Percentiles rank a stretch among this genome's conserved stretches.
Conservation (phyloP, 1,139 yeast genomes). For the Zygoascus meyerae region DNA sequence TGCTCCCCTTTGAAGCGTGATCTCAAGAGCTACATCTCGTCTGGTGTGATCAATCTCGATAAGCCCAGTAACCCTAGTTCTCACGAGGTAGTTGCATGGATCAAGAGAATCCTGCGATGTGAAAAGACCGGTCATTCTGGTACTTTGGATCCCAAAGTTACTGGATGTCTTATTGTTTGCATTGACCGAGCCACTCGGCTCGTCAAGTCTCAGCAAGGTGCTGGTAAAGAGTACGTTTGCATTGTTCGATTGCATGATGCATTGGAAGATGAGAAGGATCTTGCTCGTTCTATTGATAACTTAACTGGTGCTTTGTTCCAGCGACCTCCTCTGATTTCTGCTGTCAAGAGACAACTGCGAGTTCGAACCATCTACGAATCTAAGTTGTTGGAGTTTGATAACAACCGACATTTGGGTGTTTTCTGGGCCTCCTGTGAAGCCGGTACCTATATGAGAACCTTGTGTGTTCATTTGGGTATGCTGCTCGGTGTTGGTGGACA, state of each 20-base stretch:
- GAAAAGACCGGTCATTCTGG: conserved; percentile 99
- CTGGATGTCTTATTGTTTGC: conserved; percentile 91
- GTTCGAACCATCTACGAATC: conserved; percentile 97
- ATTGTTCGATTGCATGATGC: conserved; percentile 94
- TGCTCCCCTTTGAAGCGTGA: conserved; percentile 94
- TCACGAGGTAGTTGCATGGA: conserved; percentile 99
- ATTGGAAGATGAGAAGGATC: conserved; percentile 81
- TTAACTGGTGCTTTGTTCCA: conserved; percentile 98
- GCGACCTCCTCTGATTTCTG: conserved; percentile 98
- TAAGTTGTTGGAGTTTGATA: conserved; percentile 90
- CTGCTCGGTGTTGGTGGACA: conserved; percentile 98
- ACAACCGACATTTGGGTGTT: conserved; percentile 93
- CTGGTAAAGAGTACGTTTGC: conserved; percentile 99
- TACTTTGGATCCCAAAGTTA: conserved; percentile 97
- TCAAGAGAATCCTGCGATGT: conserved; percentile 87
- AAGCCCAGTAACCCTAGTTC: conserved; percentile 97
- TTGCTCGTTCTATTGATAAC: conserved; percentile 84
- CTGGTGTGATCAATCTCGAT: conserved; percentile 96
- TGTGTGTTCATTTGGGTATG: conserved; percentile 98
- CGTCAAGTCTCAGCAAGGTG: conserved; percentile 98
- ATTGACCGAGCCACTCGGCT: conserved; percentile 96
- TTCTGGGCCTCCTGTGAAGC: conserved; percentile 99
- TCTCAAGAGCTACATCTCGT: conserved; percentile 77
- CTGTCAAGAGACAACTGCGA: conserved; percentile 98
- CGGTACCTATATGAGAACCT: conserved; percentile 98